Conservation (phyloP, 768 basidiomycete genomes). For the Pholiota conissans region DNA sequence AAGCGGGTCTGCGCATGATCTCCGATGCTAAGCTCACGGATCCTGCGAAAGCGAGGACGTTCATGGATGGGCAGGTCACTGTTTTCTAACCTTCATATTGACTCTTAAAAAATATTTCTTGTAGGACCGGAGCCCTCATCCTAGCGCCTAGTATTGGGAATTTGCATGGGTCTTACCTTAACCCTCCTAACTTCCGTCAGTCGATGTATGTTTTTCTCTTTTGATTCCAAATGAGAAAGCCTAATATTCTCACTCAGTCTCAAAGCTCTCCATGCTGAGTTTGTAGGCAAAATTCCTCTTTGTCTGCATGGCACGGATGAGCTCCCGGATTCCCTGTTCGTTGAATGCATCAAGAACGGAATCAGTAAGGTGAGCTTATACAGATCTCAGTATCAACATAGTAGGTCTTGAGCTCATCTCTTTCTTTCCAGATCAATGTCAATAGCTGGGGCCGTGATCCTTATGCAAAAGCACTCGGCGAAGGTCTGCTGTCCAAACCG, state of each 20-base stretch:
- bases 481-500: constrained; percentile 31
- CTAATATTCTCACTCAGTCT: constrained; percentile 26
- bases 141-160: constrained; percentile 51
- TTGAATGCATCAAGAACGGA: constrained; percentile 44
- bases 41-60: constrained; percentile 39
- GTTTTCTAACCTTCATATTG: background rate
- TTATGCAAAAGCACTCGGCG: constrained; percentile 35
- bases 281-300: constrained; percentile 34
- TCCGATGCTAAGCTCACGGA: constrained; percentile 48
- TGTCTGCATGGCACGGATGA: constrained; percentile 49
- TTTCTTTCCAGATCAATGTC: constrained; percentile 36
- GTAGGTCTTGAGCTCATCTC: too few relatives aligned
- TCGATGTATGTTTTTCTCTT: constrained; percentile 33
- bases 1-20: constrained; percentile 47
- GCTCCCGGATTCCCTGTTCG: constrained; percentile 43
- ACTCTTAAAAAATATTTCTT: background rate
- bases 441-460: constrained; percentile 48
- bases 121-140: constrained; percentile 43
- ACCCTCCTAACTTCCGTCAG: constrained; percentile 44
- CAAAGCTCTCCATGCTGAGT: constrained; percentile 32
- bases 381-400: too few relatives aligned
- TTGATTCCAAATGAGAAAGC: background rate
- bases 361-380: constrained; percentile 37
- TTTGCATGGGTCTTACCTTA: constrained; percentile 44
- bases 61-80: constrained; percentile 36